phyloP scores from a whole-genome alignment of 306 rosid genomes.

The Prunus mume region DNA sequence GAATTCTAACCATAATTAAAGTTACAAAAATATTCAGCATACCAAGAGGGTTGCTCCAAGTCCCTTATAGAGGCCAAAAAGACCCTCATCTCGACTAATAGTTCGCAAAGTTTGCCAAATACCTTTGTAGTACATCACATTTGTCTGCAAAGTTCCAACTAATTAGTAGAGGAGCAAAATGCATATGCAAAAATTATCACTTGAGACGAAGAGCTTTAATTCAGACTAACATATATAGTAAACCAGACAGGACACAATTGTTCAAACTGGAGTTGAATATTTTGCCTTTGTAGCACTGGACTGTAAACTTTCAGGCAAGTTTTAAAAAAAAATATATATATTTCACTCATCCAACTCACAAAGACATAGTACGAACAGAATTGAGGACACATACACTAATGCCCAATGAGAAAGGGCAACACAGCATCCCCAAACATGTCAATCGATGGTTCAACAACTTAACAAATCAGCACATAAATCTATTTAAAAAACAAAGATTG shows the following conservation, averaged over 20 bases:
- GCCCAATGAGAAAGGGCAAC: neutral
- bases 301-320: neutral
- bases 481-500: neutral
- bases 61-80: conserved; percentile 87
- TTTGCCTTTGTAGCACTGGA: neutral
- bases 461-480: neutral
- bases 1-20: conserved; percentile 1
- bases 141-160: conserved; percentile 62
- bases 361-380: neutral
- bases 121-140: conserved; percentile 71
- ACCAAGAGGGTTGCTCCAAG: conserved; percentile 98
- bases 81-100: conserved; percentile 79
- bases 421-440: neutral
- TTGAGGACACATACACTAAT: neutral
- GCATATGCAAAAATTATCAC: neutral
- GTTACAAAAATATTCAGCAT: conserved; percentile 26
- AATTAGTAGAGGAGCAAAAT: conserved; percentile 21
- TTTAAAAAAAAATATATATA: too few relatives aligned
- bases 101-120: conserved; percentile 77
- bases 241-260: neutral
- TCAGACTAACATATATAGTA: neutral
- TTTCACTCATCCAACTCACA: neutral
- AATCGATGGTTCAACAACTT: neutral
- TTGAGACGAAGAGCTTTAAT: too few relatives aligned
- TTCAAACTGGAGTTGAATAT: neutral